These are phyloP conservation scores for Triangularia verruculosa DNA, from an alignment of 2,329 filamentous ascomycete species.

Conservation along the genomic window DNA sequence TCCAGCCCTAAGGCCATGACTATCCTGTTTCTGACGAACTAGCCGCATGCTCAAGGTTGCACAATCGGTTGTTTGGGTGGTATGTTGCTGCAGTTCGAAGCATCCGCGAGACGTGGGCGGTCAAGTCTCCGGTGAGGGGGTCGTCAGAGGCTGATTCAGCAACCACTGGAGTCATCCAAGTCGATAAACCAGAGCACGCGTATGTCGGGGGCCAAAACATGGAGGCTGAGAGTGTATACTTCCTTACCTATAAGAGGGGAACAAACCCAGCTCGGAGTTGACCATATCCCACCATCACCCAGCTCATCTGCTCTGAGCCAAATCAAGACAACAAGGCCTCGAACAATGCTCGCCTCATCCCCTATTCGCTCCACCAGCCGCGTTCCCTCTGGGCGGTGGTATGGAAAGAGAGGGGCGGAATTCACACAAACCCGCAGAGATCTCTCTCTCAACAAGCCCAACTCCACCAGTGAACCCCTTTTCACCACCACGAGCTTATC, in stretches of 20 bases:
- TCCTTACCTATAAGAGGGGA: neutral
- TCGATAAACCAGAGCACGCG: neutral
- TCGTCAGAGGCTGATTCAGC: constrained; percentile 25
- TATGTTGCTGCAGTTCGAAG: constrained; percentile 1
- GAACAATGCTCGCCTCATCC: constrained; percentile 19
- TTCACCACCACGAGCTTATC: constrained; percentile 12
- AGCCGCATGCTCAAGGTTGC: constrained; percentile 12
- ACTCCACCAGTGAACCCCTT: constrained; percentile 8
- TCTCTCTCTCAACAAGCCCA: constrained; percentile 15
- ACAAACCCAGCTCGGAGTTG: neutral
- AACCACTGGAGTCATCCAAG: constrained; percentile 11
- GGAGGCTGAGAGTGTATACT: neutral
- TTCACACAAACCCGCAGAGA: constrained; percentile 20
- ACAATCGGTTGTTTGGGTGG: constrained; percentile 4
- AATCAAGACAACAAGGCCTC: neutral
- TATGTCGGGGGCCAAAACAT: neutral
- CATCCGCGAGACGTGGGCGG: neutral
- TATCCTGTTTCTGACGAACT: constrained; percentile 1
- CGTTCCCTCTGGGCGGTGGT: constrained; percentile 21
- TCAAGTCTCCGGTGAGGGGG: constrained; percentile 14
- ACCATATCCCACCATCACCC: neutral
- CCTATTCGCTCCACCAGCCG: constrained; percentile 26
- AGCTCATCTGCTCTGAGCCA: neutral
- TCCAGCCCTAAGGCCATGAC: neutral
- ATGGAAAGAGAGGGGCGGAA: constrained; percentile 23